Conservation (phyloP, 1,139 yeast genomes). For the Debaryomyces robertsiae region DNA sequence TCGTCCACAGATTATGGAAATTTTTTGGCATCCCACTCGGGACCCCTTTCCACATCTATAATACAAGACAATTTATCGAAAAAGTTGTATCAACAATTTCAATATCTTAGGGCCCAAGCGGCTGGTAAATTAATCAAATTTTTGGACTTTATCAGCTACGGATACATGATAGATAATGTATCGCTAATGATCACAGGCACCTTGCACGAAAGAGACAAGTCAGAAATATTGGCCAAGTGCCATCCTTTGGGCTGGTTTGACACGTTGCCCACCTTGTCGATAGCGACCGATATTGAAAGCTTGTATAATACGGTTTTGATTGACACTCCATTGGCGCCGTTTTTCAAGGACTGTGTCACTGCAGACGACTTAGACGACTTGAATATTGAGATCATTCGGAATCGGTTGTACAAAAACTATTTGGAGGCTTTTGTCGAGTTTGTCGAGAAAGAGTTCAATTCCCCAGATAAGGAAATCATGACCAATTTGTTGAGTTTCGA, state of each 20-base stretch:
- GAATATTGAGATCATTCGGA: slow-evolving; percentile 92
- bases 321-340: slow-evolving; percentile 97
- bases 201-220: slow-evolving; percentile 87
- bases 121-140: slow-evolving; percentile 78
- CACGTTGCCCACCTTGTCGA: slow-evolving; percentile 90
- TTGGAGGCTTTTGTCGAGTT: slow-evolving; percentile 83
- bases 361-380: slow-evolving; percentile 94
- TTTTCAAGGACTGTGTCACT: slow-evolving; percentile 87
- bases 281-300: slow-evolving; percentile 92
- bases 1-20: slow-evolving; percentile 96
- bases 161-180: slow-evolving; percentile 98
- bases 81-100: slow-evolving; percentile 80
- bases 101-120: slow-evolving; percentile 81
- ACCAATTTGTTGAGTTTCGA: slow-evolving; percentile 75
- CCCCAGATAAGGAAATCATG: slow-evolving; percentile 87
- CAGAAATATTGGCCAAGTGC: slow-evolving; percentile 84
- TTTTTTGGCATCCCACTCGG: slow-evolving; percentile 78
- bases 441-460: slow-evolving; percentile 57
- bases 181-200: slow-evolving; percentile 96
- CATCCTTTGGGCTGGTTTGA: slow-evolving; percentile 99
- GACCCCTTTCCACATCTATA: slow-evolving; percentile 78
- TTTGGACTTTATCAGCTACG: slow-evolving; percentile 89
- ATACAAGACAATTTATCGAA: slow-evolving; percentile 78
- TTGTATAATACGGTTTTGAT: slow-evolving; percentile 91
- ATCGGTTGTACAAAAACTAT: slow-evolving; percentile 88